Conservation (phyloP, 805 yeast genomes). For the Lachancea sp. region DNA sequence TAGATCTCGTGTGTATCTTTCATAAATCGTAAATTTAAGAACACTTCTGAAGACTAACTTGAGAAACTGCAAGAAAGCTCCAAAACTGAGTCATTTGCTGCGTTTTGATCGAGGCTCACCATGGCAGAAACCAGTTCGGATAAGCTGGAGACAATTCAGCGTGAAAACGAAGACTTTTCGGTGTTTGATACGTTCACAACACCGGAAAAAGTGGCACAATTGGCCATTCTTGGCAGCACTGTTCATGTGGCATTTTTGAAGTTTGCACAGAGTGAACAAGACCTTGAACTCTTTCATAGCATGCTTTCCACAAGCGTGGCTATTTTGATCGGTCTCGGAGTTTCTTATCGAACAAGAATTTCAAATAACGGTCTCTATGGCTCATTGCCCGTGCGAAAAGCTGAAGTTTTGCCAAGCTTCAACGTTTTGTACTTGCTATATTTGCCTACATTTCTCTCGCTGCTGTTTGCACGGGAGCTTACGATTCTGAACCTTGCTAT, state of each 20-base stretch:
- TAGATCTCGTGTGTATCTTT: too few species aligned
- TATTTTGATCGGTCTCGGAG: conserved; percentile 17
- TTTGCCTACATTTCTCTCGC: conserved; percentile 30
- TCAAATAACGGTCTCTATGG: conserved; percentile 5
- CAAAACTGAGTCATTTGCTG: background rate
- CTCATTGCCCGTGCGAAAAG: background rate
- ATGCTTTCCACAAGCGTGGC: conserved; percentile 18
- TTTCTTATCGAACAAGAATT: conserved; percentile 11
- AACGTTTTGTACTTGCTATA: conserved; percentile 32
- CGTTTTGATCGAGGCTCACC: background rate
- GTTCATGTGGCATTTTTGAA: conserved; percentile 19
- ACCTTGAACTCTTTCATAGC: conserved; percentile 19
- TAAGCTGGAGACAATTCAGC: background rate
- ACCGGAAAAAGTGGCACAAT: conserved; percentile 23
- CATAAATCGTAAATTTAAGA: too few species aligned
- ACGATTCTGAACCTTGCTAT: conserved; percentile 29
- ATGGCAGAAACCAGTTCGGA: conserved; percentile 1
- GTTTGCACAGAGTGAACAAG: conserved; percentile 10
- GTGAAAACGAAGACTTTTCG: conserved; percentile 8
- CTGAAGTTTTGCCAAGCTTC: conserved; percentile 26
- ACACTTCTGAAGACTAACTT: background rate
- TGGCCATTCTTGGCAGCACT: conserved; percentile 21
- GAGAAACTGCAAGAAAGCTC: background rate
- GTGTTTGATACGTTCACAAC: conserved; percentile 17
- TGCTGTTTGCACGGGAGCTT: conserved; percentile 22